phyloP scores from a whole-genome alignment of 345 rosid genomes.

The Aethionema arabicum region DNA sequence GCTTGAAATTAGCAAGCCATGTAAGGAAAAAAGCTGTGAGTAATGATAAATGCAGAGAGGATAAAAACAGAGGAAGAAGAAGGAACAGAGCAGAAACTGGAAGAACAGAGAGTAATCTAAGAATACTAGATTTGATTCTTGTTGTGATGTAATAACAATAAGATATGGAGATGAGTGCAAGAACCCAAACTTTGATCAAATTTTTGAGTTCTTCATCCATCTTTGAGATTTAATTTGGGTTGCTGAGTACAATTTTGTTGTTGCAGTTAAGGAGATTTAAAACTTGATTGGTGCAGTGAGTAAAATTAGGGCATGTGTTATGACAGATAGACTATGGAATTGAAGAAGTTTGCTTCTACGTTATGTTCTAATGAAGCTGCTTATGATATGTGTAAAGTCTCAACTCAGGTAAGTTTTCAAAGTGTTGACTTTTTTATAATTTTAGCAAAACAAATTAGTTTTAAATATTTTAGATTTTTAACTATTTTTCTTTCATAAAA shows the following conservation, averaged over 20 bases:
- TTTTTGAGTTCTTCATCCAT: conserved; percentile 32
- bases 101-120: conserved; percentile 35
- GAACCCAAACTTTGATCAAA: conserved; percentile 17
- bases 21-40: conserved; percentile 28
- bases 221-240: no score
- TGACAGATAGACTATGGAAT: no score
- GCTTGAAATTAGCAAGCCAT: conserved; percentile 50
- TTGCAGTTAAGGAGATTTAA: no score
- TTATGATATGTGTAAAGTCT: no score
- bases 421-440: no score
- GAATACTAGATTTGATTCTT: conserved; percentile 29
- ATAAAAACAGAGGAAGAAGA: conserved; percentile 33
- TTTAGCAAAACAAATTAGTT: no score
- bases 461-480: no score
- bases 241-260: no score
- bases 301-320: no score
- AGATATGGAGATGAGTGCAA: conserved; percentile 27
- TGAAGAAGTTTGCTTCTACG: conserved; percentile 4
- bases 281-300: no score
- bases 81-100: conserved; percentile 39
- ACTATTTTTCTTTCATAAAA: no score
- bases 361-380: conserved; percentile 1
- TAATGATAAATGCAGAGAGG: conserved; percentile 8
- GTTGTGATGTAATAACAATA: conserved; percentile 36
- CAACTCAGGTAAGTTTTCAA: no score